Evolutionary conservation across 2,329 filamentous ascomycete species (phyloP).

Genomic region (Colletotrichum noveboracense): DNA sequence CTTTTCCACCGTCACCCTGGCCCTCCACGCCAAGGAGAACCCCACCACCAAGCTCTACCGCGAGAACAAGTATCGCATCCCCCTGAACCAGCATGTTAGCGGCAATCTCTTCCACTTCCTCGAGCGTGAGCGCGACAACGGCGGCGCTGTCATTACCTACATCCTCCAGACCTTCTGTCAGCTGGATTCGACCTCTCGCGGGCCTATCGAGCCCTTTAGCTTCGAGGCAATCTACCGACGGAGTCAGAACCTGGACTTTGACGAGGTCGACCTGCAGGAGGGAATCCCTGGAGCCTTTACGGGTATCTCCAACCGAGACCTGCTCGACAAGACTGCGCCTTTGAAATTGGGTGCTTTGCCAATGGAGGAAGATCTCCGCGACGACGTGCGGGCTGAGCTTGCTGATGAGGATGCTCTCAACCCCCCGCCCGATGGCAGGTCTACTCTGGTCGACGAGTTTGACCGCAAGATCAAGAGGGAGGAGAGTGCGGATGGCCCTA

Average conservation of each 20-base stretch:
- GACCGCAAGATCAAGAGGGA: constrained; percentile 89
- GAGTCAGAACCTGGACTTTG: constrained; percentile 65
- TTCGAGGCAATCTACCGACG: constrained; percentile 65
- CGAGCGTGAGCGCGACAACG: constrained; percentile 83
- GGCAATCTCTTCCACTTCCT: constrained; percentile 86
- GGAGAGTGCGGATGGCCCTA: constrained; percentile 83
- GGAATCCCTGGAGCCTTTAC: constrained; percentile 69
- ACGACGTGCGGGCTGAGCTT: constrained; percentile 86
- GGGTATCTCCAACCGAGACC: constrained; percentile 65
- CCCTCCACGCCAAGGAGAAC: constrained; percentile 81
- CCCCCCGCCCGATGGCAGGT: constrained; percentile 72
- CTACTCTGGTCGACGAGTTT: constrained; percentile 84
- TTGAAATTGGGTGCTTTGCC: constrained; percentile 83
- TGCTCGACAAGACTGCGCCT: constrained; percentile 59
- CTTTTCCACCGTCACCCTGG: constrained; percentile 75
- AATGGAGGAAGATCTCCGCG: constrained; percentile 81
- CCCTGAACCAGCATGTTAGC: constrained; percentile 85
- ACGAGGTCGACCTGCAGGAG: constrained; percentile 67
- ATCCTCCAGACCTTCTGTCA: constrained; percentile 69
- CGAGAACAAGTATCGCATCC: constrained; percentile 86
- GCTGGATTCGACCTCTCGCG: constrained; percentile 62
- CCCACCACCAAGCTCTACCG: constrained; percentile 80
- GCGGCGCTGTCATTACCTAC: constrained; percentile 78
- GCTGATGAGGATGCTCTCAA: constrained; percentile 83
- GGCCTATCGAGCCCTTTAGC: constrained; percentile 68